These are phyloP conservation scores for Alloteropsis angusta DNA, from an alignment of 202 grass and related monocot species.

Conservation along the genomic window DNA sequence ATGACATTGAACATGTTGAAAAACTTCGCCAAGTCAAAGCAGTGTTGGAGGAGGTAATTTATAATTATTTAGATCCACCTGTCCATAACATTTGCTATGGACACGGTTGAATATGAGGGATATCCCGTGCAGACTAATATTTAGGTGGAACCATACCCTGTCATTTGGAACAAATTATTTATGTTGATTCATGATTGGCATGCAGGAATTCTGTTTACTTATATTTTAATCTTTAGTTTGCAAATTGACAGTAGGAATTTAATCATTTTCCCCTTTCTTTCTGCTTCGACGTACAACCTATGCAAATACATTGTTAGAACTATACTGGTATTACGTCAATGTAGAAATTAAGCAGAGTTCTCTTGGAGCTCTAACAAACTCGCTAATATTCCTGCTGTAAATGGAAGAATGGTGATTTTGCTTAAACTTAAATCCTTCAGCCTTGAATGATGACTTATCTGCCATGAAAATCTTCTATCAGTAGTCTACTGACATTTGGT, in stretches of 20 bases:
- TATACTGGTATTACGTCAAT: not conserved
- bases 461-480: constrained; percentile 4
- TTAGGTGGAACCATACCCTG: constrained; percentile 13
- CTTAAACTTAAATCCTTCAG: constrained; percentile 1
- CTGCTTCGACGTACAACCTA: not conserved
- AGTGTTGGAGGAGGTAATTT: constrained; percentile 87
- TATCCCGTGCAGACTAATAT: not conserved
- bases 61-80: constrained; percentile 8
- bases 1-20: constrained; percentile 84
- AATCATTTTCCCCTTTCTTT: not conserved
- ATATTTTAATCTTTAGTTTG: not conserved
- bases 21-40: constrained; percentile 99
- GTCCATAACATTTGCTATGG: constrained; percentile 14
- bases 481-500: constrained; percentile 11
- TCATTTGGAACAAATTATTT: not conserved
- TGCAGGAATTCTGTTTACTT: constrained; percentile 1
- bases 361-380: not conserved
- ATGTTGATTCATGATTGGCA: not conserved
- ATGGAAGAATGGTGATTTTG: too few relatives aligned
- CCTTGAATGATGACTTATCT: constrained; percentile 8
- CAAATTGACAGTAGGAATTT: not conserved
- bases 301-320: not conserved
- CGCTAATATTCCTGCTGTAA: too few relatives aligned
- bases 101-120: not conserved
- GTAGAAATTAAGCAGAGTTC: not conserved